A percentile compares a stretch with the other conserved stretches of the same genome.
These are phyloP conservation scores for Sphagnum fallax DNA, from an alignment of 228 moss, liverwort and hornwort species.

Conservation along the genomic window DNA sequence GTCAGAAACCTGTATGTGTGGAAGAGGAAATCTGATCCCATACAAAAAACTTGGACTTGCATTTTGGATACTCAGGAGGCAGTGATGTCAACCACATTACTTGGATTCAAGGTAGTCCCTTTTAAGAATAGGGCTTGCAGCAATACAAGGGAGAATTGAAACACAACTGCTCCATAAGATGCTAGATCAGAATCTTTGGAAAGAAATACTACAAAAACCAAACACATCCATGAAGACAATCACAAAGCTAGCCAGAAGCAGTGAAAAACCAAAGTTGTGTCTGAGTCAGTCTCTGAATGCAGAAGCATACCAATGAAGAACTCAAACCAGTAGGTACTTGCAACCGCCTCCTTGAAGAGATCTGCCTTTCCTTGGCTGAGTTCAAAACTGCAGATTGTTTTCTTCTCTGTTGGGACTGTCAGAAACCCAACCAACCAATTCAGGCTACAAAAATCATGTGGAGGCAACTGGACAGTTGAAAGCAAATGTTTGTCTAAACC, in stretches of 20 bases:
- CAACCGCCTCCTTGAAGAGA: slow-evolving; percentile 58
- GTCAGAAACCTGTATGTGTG: no score
- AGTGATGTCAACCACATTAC: no score
- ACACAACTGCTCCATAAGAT: slow-evolving; percentile 1
- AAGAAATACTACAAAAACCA: slow-evolving; percentile 1
- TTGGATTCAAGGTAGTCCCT: no score
- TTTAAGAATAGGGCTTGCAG: no score
- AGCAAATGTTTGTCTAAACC: no score
- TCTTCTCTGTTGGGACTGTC: slow-evolving; percentile 45
- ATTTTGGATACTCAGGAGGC: no score
- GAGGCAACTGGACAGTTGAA: neutral
- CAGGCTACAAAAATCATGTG: slow-evolving; percentile 23
- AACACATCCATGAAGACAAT: neutral
- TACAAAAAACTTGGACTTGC: no score
- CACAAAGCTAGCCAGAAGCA: neutral
- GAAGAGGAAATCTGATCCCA: no score
- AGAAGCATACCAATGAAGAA: slow-evolving; percentile 76
- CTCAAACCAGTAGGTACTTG: slow-evolving; percentile 81
- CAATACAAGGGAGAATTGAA: neutral
- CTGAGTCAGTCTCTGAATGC: neutral
- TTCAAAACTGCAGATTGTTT: slow-evolving; percentile 52
- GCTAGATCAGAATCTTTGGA: slow-evolving; percentile 6
- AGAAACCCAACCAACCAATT: slow-evolving; percentile 22
- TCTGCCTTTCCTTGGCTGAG: slow-evolving; percentile 19
- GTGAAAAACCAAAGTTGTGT: neutral